Evolutionary conservation across 2,329 filamentous ascomycete species (phyloP), one percentile per base, ranked within the genome.

Genomic region (Neofusicoccum kwambonambiense): DNA sequence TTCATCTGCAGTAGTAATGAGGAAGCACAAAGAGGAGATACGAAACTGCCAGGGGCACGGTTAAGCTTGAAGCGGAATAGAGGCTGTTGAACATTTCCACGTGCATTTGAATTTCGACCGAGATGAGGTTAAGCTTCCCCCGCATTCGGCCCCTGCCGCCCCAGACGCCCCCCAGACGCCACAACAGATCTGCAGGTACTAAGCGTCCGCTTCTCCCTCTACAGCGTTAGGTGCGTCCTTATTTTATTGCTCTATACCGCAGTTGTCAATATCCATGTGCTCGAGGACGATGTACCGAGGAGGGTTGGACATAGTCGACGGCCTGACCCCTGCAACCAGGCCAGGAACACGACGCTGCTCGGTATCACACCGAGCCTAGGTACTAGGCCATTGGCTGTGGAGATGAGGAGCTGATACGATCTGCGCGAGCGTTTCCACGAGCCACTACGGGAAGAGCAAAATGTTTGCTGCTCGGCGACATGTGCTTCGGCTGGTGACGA

Each of bases 61-160:
- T 49, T 47, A 60, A 19, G 11, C 12, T 60, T 35, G 42, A 56
- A 64, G 7, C 7, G 50, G 31, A 64, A 64, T 64, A 64, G 61
- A 64, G 15, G 31, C 31, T 31, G 27, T 49, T 56, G 3, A 39
- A 27, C 8, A 47, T 41, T 56, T 54, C 31, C 41, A 64, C 22
- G 41, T 64, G 61, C 61, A 56, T 45, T 39, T 44, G 22, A 27
- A 37, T 19, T 44, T 34, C 49, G 37, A 47, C 50, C 50, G 42
- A 39, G 41, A 39, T 64, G 44, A 45, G 41, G 49, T 50, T 19
- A 62, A 54, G 58, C 58, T 51, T 51, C 41, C 58, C 47, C 49
- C 31, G 41, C 19, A 27, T 63, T 54, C 15, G 19, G 31, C 39
- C 27, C 56, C 39, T 31, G 56, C 39, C 56, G 42, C 56, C 27